Conservation (phyloP, 148 eudicot species). For the Chenopodium berlandieri region DNA sequence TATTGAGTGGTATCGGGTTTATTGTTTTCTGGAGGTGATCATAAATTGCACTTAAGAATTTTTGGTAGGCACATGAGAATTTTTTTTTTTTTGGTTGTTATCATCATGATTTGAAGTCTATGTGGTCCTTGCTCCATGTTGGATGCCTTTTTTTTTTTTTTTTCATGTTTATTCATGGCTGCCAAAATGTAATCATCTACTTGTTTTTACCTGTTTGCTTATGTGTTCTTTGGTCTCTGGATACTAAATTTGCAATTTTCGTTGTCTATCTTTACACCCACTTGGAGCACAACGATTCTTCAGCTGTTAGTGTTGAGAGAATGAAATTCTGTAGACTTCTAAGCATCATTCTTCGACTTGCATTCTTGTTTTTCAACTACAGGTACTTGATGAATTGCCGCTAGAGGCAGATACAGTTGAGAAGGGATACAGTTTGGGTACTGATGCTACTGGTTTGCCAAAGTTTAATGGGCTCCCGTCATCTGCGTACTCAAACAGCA, state of each 20-base stretch:
- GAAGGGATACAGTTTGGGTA: constrained; percentile 73
- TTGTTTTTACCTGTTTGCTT: background rate
- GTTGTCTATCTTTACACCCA: background rate
- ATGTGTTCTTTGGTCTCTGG: background rate
- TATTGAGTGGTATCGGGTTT: background rate
- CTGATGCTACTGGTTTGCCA: constrained; percentile 83
- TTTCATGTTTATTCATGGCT: background rate
- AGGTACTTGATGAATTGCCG: constrained; percentile 92
- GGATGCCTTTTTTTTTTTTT: background rate
- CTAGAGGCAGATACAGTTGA: constrained; percentile 84
- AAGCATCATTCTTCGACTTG: background rate
- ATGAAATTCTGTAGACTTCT: background rate
- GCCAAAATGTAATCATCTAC: background rate
- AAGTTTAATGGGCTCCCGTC: constrained; percentile 72
- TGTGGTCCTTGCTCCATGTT: background rate
- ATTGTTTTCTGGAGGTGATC: background rate
- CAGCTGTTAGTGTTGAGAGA: background rate
- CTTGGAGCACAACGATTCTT: background rate
- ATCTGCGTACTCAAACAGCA: constrained; percentile 51
- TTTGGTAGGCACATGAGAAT: background rate
- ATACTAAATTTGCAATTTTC: background rate
- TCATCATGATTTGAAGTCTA: background rate
- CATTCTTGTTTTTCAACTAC: background rate
- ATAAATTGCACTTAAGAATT: background rate
- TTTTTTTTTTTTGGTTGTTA: no score